Conservation (phyloP, 768 basidiomycete species). For the Lactarius pseudohatsudake region DNA sequence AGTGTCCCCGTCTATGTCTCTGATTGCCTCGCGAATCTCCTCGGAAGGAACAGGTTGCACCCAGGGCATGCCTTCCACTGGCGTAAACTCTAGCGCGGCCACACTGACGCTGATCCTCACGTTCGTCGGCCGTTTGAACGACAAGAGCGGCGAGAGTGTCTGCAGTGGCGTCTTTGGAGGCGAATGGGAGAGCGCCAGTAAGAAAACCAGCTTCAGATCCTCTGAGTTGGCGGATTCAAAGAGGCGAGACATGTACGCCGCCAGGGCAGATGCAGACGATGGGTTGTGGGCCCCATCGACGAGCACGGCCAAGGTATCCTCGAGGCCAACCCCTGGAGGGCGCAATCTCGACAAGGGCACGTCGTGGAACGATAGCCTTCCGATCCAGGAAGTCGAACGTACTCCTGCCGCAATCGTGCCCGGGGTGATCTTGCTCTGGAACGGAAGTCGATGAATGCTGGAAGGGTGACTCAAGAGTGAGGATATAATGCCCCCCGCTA, state of each 20-base stretch:
- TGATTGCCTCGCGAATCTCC: constrained; percentile 50
- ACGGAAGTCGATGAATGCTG: constrained; percentile 29
- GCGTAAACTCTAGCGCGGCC: constrained; percentile 63
- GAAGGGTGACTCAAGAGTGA: constrained; percentile 47
- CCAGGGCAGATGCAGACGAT: constrained; percentile 68
- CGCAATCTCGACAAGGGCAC: constrained; percentile 32
- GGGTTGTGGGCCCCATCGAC: constrained; percentile 95
- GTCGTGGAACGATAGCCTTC: constrained; percentile 73
- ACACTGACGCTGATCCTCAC: constrained; percentile 42
- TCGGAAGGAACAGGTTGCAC: constrained; percentile 59
- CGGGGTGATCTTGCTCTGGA: constrained; percentile 45
- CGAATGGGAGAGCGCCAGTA: constrained; percentile 82
- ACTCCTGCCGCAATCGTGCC: constrained; percentile 59
- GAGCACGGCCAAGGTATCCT: constrained; percentile 47
- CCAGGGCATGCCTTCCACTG: constrained; percentile 95
- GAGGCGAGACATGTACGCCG: constrained; percentile 55
- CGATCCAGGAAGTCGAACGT: constrained; percentile 66
- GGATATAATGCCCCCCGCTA: constrained; percentile 63
- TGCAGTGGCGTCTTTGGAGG: constrained; percentile 79
- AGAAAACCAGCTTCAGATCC: constrained; percentile 55
- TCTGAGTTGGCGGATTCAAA: constrained; percentile 36
- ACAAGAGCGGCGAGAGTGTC: constrained; percentile 68
- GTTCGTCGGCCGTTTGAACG: constrained; percentile 33
- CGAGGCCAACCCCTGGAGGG: not conserved
- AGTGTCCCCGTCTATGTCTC: constrained; percentile 43